Evolutionary conservation across 2,329 filamentous ascomycete genomes (phyloP).

Genomic region (Fusarium newnesense): DNA sequence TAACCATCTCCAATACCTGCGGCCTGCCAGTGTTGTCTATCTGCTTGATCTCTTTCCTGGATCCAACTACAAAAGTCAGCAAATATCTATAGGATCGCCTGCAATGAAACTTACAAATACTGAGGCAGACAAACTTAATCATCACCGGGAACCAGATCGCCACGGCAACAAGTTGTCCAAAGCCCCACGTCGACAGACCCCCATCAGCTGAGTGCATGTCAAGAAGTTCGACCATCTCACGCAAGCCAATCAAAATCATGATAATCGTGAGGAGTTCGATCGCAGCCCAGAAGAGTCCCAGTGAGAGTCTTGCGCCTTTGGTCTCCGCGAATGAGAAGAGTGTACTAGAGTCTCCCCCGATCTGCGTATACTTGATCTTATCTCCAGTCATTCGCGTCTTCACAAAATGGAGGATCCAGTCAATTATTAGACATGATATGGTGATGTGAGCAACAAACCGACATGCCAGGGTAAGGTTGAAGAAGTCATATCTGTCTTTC

Average conservation of each 20-base stretch:
- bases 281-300: not conserved
- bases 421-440: not conserved
- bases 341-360: not conserved
- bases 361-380: not conserved
- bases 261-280: fast-evolving
- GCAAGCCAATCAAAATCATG: not conserved
- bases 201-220: not conserved
- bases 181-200: not conserved
- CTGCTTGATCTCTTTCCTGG: not conserved
- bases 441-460: not conserved
- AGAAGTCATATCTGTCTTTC: not conserved
- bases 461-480: not conserved
- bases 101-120: not conserved
- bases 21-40: not conserved
- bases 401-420: not conserved
- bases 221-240: not conserved
- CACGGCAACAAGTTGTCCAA: constrained; percentile 12
- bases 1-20: not conserved
- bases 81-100: fast-evolving
- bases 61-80: not conserved
- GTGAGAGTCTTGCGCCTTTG: not conserved
- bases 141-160: constrained; percentile 2
- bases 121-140: not conserved
- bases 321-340: not conserved
- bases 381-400: not conserved